Percentiles rank a stretch among this genome's conserved stretches.
phyloP scores from a whole-genome alignment of 345 rosid genomes.

The Noccaea caerulescens region DNA sequence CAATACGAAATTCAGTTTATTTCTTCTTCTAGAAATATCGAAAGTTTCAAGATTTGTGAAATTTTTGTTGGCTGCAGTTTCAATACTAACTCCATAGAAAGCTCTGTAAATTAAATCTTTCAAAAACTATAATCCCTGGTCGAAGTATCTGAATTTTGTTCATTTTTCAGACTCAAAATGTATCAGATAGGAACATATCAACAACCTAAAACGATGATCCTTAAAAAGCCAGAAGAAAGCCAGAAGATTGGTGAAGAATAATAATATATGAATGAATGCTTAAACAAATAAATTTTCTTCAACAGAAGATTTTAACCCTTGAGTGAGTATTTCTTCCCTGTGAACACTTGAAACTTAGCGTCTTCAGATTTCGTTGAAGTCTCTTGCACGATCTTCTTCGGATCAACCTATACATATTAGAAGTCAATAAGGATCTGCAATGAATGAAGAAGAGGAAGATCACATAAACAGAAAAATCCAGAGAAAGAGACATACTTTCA shows the following conservation, averaged over 20 bases:
- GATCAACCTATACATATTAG: conserved; percentile 39
- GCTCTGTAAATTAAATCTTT: not conserved
- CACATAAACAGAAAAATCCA: not conserved
- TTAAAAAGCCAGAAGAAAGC: not conserved
- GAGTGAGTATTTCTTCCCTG: conserved; percentile 69
- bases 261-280: conserved; percentile 11
- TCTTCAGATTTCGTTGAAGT: conserved; percentile 44
- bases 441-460: not conserved
- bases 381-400: conserved; percentile 45
- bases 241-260: not conserved
- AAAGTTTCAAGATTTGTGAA: too few species aligned
- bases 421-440: not conserved
- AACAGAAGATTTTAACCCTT: conserved; percentile 42
- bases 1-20: too few species aligned
- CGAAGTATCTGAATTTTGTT: conserved; percentile 1
- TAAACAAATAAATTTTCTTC: conserved; percentile 1
- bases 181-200: not conserved
- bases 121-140: not conserved
- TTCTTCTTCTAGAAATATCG: too few species aligned
- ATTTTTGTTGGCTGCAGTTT: too few species aligned
- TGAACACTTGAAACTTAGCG: conserved; percentile 61
- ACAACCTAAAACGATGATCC: not conserved
- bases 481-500: conserved; percentile 43
- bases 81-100: not conserved
- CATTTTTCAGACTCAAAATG: conserved; percentile 6